Evolutionary conservation across 768 basidiomycete genomes (phyloP).

Genomic region (Auriscalpium vulgare): DNA sequence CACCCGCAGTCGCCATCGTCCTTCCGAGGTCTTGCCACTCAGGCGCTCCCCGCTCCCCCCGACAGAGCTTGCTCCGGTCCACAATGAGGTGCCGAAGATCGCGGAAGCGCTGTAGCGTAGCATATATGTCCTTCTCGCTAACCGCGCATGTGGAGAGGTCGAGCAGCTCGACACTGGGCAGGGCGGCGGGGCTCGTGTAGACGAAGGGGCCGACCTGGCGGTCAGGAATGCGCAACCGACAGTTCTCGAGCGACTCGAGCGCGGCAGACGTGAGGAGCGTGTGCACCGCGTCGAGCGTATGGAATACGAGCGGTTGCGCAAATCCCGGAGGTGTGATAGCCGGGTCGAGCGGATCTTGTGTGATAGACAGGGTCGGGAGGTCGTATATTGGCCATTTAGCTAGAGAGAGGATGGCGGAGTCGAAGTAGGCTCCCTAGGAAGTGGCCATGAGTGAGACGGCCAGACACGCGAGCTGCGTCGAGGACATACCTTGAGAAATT

Average conservation of each 20-base stretch:
- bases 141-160: slow-evolving; percentile 72
- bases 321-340: slow-evolving; percentile 34
- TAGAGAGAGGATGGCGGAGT: slow-evolving; percentile 56
- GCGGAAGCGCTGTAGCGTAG: slow-evolving; percentile 41
- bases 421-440: slow-evolving; percentile 72
- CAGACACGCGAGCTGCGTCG: background rate
- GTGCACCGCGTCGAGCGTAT: slow-evolving; percentile 50
- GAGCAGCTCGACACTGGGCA: slow-evolving; percentile 48
- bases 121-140: slow-evolving; percentile 43
- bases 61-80: slow-evolving; percentile 55
- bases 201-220: slow-evolving; percentile 46
- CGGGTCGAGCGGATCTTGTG: slow-evolving; percentile 54
- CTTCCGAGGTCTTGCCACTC: slow-evolving; percentile 59
- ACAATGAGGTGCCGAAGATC: slow-evolving; percentile 58
- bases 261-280: slow-evolving; percentile 37
- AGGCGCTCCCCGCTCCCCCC: slow-evolving; percentile 38
- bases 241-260: slow-evolving; percentile 35
- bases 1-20: slow-evolving; percentile 51
- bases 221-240: slow-evolving; percentile 67
- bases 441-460: background rate
- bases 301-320: slow-evolving; percentile 86
- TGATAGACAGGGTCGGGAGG: slow-evolving; percentile 46
- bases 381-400: slow-evolving; percentile 48
- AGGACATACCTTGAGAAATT: slow-evolving; percentile 59
- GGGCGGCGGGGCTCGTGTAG: slow-evolving; percentile 21